These are phyloP conservation scores for Cystobasidium ongulense DNA, from an alignment of 768 basidiomycete genomes.

Conservation along the genomic window DNA sequence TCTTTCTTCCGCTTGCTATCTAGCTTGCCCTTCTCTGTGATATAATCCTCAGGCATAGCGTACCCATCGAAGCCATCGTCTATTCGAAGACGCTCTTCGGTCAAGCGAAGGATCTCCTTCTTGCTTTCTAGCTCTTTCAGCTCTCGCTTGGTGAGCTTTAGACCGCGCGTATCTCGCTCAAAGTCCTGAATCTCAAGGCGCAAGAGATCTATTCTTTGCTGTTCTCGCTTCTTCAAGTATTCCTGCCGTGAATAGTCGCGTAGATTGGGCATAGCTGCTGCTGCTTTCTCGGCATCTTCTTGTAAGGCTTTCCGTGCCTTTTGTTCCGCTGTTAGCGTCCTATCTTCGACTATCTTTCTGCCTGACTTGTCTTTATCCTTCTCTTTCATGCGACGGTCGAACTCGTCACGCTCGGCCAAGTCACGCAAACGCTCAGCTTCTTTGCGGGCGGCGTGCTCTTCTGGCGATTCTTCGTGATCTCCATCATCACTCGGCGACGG, in stretches of 20 bases:
- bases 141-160: constrained; percentile 81
- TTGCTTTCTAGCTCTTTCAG: constrained; percentile 72
- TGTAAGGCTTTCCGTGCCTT: constrained; percentile 70
- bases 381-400: constrained; percentile 74
- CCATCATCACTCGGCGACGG: constrained; percentile 43
- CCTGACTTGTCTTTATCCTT: constrained; percentile 79
- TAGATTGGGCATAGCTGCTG: constrained; percentile 59
- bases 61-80: constrained; percentile 96
- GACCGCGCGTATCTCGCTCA: constrained; percentile 77
- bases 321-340: constrained; percentile 77
- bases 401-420: constrained; percentile 77
- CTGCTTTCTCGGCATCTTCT: constrained; percentile 57
- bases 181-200: constrained; percentile 91
- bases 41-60: constrained; percentile 90
- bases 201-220: constrained; percentile 87
- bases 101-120: constrained; percentile 80
- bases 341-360: constrained; percentile 74
- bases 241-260: constrained; percentile 85
- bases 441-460: constrained; percentile 63
- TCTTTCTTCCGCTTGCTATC: constrained; percentile 92
- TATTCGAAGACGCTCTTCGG: constrained; percentile 87
- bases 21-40: constrained; percentile 96
- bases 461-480: constrained; percentile 45
- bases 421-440: constrained; percentile 74
- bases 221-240: constrained; percentile 91